phyloP scores from a whole-genome alignment of 257 asterid species.

The Solanum arcanum region DNA sequence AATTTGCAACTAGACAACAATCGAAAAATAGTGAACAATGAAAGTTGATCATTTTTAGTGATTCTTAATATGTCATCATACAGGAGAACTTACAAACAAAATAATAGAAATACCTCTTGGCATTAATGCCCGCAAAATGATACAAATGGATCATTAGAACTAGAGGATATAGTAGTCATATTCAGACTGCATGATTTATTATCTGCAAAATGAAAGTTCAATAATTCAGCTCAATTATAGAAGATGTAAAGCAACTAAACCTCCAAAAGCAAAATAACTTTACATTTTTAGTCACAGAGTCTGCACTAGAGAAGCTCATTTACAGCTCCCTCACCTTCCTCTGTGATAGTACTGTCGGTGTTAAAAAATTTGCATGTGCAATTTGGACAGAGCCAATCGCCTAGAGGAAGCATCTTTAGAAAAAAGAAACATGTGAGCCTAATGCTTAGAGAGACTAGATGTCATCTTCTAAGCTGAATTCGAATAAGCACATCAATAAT shows the following conservation, averaged over 20 bases:
- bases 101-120: conserved; percentile 56
- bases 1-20: neutral
- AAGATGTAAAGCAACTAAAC: too few relatives aligned
- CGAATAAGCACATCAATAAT: neutral
- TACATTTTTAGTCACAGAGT: conserved; percentile 78
- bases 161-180: conserved; percentile 21
- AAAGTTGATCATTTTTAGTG: neutral
- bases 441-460: neutral
- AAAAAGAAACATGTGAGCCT: neutral
- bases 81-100: neutral
- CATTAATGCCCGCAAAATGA: conserved; percentile 60
- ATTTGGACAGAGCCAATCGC: conserved; percentile 93
- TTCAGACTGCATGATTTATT: conserved; percentile 53
- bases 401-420: conserved; percentile 64
- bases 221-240: too few relatives aligned
- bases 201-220: conserved; percentile 7
- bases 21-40: neutral
- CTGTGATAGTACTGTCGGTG: conserved; percentile 21
- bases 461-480: neutral
- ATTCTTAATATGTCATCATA: neutral
- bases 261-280: neutral
- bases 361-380: conserved; percentile 79
- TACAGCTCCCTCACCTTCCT: conserved; percentile 16
- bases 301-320: conserved; percentile 44
- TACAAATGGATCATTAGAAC: conserved; percentile 25